Base-by-base conservation (phyloP, 1,284 basidiomycete genomes). In the Cutaneotrichosporon cavernicola region DNA sequence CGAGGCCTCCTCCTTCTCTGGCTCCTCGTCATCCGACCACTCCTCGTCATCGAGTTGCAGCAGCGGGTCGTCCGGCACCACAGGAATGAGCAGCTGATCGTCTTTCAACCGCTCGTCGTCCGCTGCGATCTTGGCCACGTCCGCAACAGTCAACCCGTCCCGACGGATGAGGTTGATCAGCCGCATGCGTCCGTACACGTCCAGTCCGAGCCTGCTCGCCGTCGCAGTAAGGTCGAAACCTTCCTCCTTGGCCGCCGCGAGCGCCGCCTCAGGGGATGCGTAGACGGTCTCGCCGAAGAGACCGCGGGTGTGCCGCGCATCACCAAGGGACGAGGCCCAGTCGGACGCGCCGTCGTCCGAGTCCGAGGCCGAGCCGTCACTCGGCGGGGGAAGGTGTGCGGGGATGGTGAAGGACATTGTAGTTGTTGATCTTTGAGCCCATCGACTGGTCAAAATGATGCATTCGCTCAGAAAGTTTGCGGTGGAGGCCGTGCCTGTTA, bases 161-260 rank as follows among this genome's bases (percentile, higher is more conserved):
- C 87, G 89, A 62, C 93, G 84, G 70, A 96, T 92, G 76, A 86
- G 90, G 79, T 97, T 96, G 76, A 97, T 87, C 60, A 97, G 80
- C 55, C 90, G 86, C 70, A 93, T 89, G 21, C 86, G 82, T 52
- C 86, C 86, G 78, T 92, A 88, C 66, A 89, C 86, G 76, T 88
- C 87, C 52, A 87, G 76, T 0, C 74, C 84, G 26, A 78, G 63
- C 22, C 65, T 66, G 22, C 70, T 64, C 22, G 67, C 65, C 10
- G 68, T 65, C 4, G 67, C 66, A 22, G 64, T 60, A 8, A 80
- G 62, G 60, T 75, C 70, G 56, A 70, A 73, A 31, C 69, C 61
- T 72, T 91, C 85, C 0, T 76, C 72, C 69, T 83, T 85, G 78
- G 95, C 92, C 73, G 91, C 83, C 30, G 81, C 76, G 52, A 92